Conservation (phyloP, 768 basidiomycete species). For the Lentinula detonsa region DNA sequence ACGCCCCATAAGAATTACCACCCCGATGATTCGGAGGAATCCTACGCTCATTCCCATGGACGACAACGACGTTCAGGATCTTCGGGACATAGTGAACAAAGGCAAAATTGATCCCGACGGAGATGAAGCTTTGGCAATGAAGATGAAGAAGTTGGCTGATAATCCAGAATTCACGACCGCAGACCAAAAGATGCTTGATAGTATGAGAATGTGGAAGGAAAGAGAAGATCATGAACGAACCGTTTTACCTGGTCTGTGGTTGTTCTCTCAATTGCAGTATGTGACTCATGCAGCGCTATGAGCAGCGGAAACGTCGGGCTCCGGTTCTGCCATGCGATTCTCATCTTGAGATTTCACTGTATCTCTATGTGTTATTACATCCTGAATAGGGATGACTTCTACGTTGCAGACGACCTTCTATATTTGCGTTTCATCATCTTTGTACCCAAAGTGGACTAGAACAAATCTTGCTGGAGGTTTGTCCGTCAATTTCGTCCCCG, state of each 20-base stretch:
- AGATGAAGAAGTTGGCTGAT: slow-evolving; percentile 42
- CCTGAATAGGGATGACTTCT: background rate
- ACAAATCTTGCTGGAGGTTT: background rate
- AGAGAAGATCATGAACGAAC: slow-evolving; percentile 14
- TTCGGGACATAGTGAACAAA: slow-evolving; percentile 38
- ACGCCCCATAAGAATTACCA: background rate
- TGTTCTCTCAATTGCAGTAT: background rate
- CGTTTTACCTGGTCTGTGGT: background rate
- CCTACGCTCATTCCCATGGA: slow-evolving; percentile 64
- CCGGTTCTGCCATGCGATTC: background rate
- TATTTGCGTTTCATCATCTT: no score
- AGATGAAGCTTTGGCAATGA: slow-evolving; percentile 34
- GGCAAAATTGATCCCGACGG: slow-evolving; percentile 30
- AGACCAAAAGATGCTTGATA: slow-evolving; percentile 26
- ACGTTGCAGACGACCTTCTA: no score
- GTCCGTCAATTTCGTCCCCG: background rate
- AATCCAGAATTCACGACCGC: slow-evolving; percentile 24
- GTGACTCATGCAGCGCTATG: background rate
- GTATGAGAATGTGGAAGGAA: slow-evolving; percentile 18
- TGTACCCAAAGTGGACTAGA: background rate
- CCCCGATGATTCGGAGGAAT: slow-evolving; percentile 63
- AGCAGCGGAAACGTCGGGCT: background rate
- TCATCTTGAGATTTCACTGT: background rate
- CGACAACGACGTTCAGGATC: slow-evolving; percentile 74
- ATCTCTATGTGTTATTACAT: background rate